Evolutionary conservation across 495 filamentous ascomycete species (phyloP), one percentile per base, ranked within the genome.

Genomic region (Xylaria venustula): DNA sequence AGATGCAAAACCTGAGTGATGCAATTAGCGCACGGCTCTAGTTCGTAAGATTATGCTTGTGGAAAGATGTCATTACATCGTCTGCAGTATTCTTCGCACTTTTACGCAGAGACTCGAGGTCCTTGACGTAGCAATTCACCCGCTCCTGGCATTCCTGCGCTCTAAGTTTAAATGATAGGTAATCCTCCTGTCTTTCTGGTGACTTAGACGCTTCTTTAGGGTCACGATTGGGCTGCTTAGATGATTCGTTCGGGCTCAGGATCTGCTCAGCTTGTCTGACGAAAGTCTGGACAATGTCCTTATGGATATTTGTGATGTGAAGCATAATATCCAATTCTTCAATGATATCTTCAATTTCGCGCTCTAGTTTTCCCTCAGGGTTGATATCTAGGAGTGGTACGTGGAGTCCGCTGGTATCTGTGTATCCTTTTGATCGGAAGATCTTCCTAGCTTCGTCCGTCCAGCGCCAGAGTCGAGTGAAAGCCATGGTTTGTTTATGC

Each of bases 261-360:
- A 75, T 69, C 1, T 61, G 36, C 47, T 73, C 67, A 7, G 86
- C 79, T 48, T 89, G 84, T 47, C 84, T 82, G 8, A 84, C 62
- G 56, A 88, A 85, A 64, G 79, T 77, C 45, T 80, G 77, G 45
- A 88, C 79, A 2, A 83, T 79, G 50, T 80, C 80, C 50, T 83
- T 69, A 58, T 90, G 84, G 28, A 83, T 64, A 19, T 58, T 78
- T n/a, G 79, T 76, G 62, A 88, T 84, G 1, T 81, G 74, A 23
- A 83, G 76, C 74, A 91, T 89, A 73, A 91, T 90, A 62, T 88
- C 84, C 19, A 91, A 73, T 68, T 91, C 88, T 45, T 90, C 88
- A 12, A 86, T 78, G 60, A 91, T 88, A 64, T 91, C 88, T 66
- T 90, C 88, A 2, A 83, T 77, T 62, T 91, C 88, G 0, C 81